Evolutionary conservation across 1,284 basidiomycete species (phyloP).

Genomic region (Vanrija sp.): DNA sequence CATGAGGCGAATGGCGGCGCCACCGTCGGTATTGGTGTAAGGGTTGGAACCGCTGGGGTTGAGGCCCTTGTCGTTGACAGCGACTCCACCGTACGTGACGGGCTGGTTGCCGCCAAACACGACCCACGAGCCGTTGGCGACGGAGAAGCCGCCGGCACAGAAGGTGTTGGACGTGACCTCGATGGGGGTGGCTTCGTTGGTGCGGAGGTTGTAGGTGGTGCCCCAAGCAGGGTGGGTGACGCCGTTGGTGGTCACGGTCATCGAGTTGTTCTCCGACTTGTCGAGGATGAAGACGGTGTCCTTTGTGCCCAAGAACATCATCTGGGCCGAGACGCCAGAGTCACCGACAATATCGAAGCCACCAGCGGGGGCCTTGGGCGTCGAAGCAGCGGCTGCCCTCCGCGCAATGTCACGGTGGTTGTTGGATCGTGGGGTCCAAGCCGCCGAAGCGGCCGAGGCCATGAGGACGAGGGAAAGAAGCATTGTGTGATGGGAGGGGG

Average conservation of each 20-base stretch:
- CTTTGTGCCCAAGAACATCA: constrained; percentile 48
- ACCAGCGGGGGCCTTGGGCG: constrained; percentile 19
- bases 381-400: constrained; percentile 1
- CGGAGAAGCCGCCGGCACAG: constrained; percentile 54
- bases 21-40: constrained; percentile 61
- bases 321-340: constrained; percentile 48
- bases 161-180: constrained; percentile 76
- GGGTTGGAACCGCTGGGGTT: constrained; percentile 50
- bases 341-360: constrained; percentile 44
- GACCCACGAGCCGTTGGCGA: constrained; percentile 53
- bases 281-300: constrained; percentile 53
- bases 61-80: constrained; percentile 30
- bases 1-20: constrained; percentile 58
- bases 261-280: constrained; percentile 60
- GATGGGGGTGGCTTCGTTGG: constrained; percentile 55
- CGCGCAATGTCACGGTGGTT: constrained; percentile 23
- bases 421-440: not conserved
- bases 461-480: constrained; percentile 6
- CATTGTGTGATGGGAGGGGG: constrained; percentile 14
- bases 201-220: constrained; percentile 49
- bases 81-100: constrained; percentile 63
- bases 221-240: constrained; percentile 48
- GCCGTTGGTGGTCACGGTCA: constrained; percentile 53
- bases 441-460: constrained; percentile 2
- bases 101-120: constrained; percentile 62